These are phyloP conservation scores for Apiospora marii DNA, from an alignment of 2,329 filamentous ascomycete genomes.

Conservation along the genomic window DNA sequence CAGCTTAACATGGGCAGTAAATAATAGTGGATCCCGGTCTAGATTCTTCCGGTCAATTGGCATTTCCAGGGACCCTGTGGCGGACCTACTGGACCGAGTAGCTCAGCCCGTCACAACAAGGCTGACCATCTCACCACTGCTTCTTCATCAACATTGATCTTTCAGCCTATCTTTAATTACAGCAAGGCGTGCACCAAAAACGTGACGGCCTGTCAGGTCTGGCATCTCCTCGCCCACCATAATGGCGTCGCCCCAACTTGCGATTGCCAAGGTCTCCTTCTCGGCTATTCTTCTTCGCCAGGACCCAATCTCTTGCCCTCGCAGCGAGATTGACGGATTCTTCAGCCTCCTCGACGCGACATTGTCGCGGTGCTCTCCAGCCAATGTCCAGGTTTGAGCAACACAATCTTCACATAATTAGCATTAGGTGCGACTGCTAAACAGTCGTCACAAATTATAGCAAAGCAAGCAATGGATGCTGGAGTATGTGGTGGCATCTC, in stretches of 20 bases:
- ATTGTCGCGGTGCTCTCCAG: slow-evolving; percentile 75
- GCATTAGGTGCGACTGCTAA: slow-evolving; percentile 44
- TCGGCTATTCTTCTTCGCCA: slow-evolving; percentile 76
- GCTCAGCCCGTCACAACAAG: background rate
- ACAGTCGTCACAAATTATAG: slow-evolving; percentile 58
- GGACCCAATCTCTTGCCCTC: slow-evolving; percentile 73
- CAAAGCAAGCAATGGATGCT: slow-evolving; percentile 89
- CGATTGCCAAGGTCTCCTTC: slow-evolving; percentile 82
- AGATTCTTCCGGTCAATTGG: slow-evolving; percentile 16
- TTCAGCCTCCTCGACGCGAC: slow-evolving; percentile 70
- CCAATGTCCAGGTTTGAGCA: slow-evolving; percentile 88
- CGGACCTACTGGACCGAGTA: background rate
- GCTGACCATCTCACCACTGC: background rate
- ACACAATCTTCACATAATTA: slow-evolving; percentile 50
- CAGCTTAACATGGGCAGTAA: background rate
- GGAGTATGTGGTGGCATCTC: slow-evolving; percentile 73
- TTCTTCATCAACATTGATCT: background rate
- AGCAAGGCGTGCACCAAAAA: background rate
- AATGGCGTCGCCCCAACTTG: slow-evolving; percentile 75
- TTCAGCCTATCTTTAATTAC: background rate
- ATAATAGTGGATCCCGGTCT: slow-evolving; percentile 4
- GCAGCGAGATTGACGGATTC: slow-evolving; percentile 75
- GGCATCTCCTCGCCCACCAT: slow-evolving; percentile 8
- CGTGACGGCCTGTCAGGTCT: background rate
- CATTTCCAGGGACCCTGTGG: background rate